Evolutionary conservation across 495 filamentous ascomycete species (phyloP).

Genomic region (Pyronema omphalodes): DNA sequence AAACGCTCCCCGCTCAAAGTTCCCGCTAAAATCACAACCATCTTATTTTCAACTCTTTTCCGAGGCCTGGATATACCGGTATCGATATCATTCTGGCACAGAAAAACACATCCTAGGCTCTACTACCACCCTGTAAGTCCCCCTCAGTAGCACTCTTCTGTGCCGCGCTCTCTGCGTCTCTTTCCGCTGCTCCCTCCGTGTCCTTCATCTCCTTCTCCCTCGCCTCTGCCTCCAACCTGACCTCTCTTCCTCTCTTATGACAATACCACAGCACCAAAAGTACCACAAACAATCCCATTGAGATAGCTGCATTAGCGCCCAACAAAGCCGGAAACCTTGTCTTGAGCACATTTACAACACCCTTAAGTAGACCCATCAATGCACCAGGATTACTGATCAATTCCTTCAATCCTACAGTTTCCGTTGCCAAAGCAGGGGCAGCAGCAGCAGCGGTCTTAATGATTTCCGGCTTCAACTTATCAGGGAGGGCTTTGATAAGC

Average conservation of each 20-base stretch:
- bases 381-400: conserved; percentile 74
- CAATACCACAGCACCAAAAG: conserved; percentile 93
- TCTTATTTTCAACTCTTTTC: too few species aligned
- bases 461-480: conserved; percentile 53
- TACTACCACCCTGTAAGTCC: conserved; percentile 2
- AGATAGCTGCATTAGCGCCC: conserved; percentile 71
- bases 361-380: conserved; percentile 60
- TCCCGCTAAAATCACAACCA: too few species aligned
- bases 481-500: conserved; percentile 65
- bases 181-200: background rate
- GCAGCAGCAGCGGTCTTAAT: conserved; percentile 26
- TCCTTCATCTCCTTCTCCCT: background rate
- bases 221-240: conserved; percentile 51
- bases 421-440: conserved; percentile 27
- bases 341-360: conserved; percentile 69
- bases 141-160: background rate
- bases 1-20: too few species aligned
- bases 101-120: background rate
- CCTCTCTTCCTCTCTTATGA: conserved; percentile 79
- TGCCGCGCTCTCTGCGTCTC: conserved; percentile 32
- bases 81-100: too few species aligned
- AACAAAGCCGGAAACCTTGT: conserved; percentile 69
- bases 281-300: conserved; percentile 67
- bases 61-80: too few species aligned
- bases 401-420: conserved; percentile 43